These are phyloP conservation scores for Cutaneotrichosporon cyanovorans DNA, from an alignment of 1,284 basidiomycete species.

Conservation along the genomic window DNA sequence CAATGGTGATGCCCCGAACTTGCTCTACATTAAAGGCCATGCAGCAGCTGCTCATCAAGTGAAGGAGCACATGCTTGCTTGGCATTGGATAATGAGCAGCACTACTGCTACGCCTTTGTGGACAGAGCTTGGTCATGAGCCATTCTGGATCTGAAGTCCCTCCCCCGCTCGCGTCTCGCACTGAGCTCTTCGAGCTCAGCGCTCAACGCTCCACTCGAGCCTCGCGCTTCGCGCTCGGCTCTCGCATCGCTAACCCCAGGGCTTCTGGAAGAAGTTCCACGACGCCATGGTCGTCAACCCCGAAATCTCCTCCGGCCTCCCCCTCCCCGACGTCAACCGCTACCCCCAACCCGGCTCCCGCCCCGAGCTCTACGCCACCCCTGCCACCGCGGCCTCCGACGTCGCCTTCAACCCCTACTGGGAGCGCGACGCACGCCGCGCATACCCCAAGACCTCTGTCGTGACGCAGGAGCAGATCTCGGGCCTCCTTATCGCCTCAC, in stretches of 20 bases:
- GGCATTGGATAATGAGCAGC: too few relatives aligned
- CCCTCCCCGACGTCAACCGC: slow-evolving; percentile 63
- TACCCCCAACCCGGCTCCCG: slow-evolving; percentile 80
- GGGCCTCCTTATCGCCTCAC: slow-evolving; percentile 71
- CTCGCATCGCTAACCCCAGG: slow-evolving; percentile 52
- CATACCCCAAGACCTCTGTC: slow-evolving; percentile 78
- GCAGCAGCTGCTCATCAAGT: too few relatives aligned
- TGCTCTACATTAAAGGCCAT: too few relatives aligned
- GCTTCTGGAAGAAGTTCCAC: not conserved
- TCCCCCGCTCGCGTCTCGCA: too few relatives aligned
- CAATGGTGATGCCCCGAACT: too few relatives aligned
- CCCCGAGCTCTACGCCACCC: slow-evolving; percentile 74
- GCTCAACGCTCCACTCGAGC: too few relatives aligned
- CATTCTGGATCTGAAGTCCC: too few relatives aligned
- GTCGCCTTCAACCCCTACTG: slow-evolving; percentile 57
- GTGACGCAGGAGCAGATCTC: slow-evolving; percentile 75
- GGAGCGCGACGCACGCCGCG: slow-evolving; percentile 84
- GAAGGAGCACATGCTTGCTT: too few relatives aligned
- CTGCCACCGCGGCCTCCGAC: slow-evolving; percentile 71
- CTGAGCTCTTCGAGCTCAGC: too few relatives aligned
- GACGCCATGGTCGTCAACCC: slow-evolving; percentile 56
- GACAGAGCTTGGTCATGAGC: too few relatives aligned
- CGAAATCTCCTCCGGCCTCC: slow-evolving; percentile 86
- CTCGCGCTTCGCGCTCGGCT: not conserved
- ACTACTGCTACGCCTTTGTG: too few relatives aligned